Percentiles rank a stretch among this genome's conserved stretches.
Conservation (phyloP, 495 filamentous ascomycete species). For the Neurospora sp. region DNA sequence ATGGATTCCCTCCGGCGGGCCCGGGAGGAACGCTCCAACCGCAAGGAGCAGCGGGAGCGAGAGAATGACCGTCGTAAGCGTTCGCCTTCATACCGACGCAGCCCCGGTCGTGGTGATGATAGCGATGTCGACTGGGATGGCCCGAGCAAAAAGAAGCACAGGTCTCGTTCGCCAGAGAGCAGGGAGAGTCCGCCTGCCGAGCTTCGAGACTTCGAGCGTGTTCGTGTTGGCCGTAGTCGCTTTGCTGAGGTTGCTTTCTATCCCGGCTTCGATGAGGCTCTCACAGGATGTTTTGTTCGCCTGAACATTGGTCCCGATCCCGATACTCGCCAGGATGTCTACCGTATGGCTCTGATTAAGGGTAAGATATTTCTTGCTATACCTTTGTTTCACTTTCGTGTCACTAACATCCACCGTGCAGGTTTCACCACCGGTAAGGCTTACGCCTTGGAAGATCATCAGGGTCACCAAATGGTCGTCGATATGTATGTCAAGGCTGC, state of each 20-base stretch:
- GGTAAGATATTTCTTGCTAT: slow-evolving; percentile 34
- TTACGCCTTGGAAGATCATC: slow-evolving; percentile 63
- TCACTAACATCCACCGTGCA: slow-evolving; percentile 16
- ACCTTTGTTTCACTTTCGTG: neutral
- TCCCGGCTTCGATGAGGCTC: slow-evolving; percentile 72
- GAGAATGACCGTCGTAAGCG: slow-evolving; percentile 52
- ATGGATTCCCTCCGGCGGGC: slow-evolving; percentile 78
- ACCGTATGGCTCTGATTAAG: slow-evolving; percentile 80
- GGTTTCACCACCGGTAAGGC: slow-evolving; percentile 67
- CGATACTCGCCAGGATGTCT: slow-evolving; percentile 57
- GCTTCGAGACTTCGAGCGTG: slow-evolving; percentile 70
- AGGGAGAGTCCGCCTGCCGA: slow-evolving; percentile 47
- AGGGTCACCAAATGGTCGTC: slow-evolving; percentile 61
- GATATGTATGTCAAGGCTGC: slow-evolving; percentile 65
- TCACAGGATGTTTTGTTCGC: slow-evolving; percentile 69
- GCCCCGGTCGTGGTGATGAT: slow-evolving; percentile 58
- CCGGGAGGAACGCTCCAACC: slow-evolving; percentile 72
- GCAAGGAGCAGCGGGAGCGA: slow-evolving; percentile 61
- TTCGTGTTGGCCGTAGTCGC: slow-evolving; percentile 68
- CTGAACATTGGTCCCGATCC: slow-evolving; percentile 66
- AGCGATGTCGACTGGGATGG: slow-evolving; percentile 70
- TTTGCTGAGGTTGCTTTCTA: slow-evolving; percentile 85
- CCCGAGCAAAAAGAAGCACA: slow-evolving; percentile 30
- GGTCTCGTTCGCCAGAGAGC: slow-evolving; percentile 35
- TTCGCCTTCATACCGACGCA: slow-evolving; percentile 29